Percentiles rank a stretch among this genome's conserved stretches.
Conservation (phyloP, 257 asterid genomes). For the Solanum sejunctum region DNA sequence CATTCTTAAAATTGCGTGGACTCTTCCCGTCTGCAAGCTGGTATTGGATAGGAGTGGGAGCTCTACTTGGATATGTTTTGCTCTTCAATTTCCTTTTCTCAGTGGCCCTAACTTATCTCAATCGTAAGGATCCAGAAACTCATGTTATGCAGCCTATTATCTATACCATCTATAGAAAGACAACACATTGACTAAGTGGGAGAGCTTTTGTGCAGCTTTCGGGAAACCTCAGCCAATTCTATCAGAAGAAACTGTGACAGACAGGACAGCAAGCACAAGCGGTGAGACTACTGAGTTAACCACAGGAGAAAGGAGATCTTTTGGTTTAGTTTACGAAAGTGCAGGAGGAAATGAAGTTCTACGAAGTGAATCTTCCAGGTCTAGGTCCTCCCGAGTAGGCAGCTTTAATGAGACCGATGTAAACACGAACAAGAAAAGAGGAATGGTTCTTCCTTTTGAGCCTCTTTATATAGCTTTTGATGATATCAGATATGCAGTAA, state of each 20-base stretch:
- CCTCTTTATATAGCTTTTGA: constrained; percentile 39
- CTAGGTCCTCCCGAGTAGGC: constrained; percentile 2
- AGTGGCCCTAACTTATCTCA: constrained; percentile 50
- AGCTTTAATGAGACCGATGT: neutral
- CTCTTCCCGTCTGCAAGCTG: constrained; percentile 36
- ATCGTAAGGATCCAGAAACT: constrained; percentile 29
- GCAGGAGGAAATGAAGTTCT: constrained; percentile 1
- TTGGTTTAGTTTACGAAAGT: neutral
- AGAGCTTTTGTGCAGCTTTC: constrained; percentile 15
- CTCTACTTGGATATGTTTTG: constrained; percentile 33
- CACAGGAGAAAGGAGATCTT: neutral
- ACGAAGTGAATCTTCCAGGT: constrained; percentile 9
- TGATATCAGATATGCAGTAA: constrained; percentile 40
- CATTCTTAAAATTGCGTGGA: constrained; percentile 37
- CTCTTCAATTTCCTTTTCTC: constrained; percentile 42
- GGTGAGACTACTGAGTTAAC: constrained; percentile 18
- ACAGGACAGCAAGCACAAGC: constrained; percentile 22
- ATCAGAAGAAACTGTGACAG: constrained; percentile 19
- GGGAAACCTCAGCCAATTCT: constrained; percentile 36
- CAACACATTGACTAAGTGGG: neutral
- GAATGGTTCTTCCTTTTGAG: constrained; percentile 48
- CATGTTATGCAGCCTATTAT: neutral
- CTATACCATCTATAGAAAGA: neutral
- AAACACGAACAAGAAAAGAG: constrained; percentile 7
- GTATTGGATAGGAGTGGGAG: constrained; percentile 74